Conservation (phyloP, 331 rosid species). For the Acacia pycnantha region DNA sequence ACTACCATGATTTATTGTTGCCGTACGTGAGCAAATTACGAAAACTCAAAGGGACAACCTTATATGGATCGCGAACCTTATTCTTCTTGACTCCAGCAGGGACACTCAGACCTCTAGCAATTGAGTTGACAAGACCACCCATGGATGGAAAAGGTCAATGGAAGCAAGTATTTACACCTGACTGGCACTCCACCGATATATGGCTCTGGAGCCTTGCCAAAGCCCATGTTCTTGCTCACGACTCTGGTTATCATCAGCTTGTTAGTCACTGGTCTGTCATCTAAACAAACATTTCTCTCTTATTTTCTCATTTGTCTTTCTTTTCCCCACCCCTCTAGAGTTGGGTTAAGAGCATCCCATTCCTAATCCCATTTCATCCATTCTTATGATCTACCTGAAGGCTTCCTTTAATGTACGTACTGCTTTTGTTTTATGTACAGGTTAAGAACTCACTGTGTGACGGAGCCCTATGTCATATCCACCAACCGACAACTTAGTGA, state of each 20-base stretch:
- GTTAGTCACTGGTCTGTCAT: slow-evolving; percentile 70
- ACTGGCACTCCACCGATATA: slow-evolving; percentile 59
- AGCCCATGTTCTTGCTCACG: slow-evolving; percentile 86
- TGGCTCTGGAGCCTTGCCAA: slow-evolving; percentile 96
- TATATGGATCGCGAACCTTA: slow-evolving; percentile 75
- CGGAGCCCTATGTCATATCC: slow-evolving; percentile 80
- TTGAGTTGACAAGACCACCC: slow-evolving; percentile 70
- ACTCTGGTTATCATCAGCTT: slow-evolving; percentile 82
- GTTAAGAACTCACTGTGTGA: slow-evolving; percentile 75
- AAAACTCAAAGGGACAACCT: slow-evolving; percentile 48
- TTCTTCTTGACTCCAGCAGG: slow-evolving; percentile 59
- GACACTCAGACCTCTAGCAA: slow-evolving; percentile 69
- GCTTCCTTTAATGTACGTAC: not conserved
- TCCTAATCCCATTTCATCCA: too few relatives aligned
- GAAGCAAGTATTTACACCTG: slow-evolving; percentile 61
- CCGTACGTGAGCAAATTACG: slow-evolving; percentile 73
- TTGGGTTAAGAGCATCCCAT: too few relatives aligned
- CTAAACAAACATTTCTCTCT: not conserved
- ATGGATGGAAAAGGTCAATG: slow-evolving; percentile 56
- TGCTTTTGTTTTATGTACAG: slow-evolving; percentile 36
- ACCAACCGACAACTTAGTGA: slow-evolving; percentile 70
- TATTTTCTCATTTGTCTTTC: not conserved
- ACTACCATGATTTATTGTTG: slow-evolving; percentile 69
- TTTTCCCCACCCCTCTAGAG: not conserved
- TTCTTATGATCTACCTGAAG: not conserved